These are phyloP conservation scores for Solanum hybrid DNA, from an alignment of 305 asterid species.

Conservation along the genomic window DNA sequence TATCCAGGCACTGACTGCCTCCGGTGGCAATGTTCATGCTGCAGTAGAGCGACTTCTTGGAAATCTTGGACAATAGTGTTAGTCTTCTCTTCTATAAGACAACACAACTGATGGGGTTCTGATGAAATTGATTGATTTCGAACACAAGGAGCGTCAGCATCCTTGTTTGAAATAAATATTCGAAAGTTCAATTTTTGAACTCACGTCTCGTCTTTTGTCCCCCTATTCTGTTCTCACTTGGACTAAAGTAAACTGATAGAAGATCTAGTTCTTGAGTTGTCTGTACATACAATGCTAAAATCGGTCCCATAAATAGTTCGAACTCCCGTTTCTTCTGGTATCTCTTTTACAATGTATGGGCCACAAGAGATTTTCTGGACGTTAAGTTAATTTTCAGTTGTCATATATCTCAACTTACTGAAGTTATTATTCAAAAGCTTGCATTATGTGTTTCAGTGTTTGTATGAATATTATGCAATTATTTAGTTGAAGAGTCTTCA, in stretches of 20 bases:
- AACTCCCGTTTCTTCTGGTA: neutral
- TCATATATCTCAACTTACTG: neutral
- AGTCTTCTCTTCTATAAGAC: neutral
- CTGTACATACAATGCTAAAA: neutral
- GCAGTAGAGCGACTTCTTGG: slow-evolving; percentile 60
- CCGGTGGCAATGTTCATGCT: slow-evolving; percentile 54
- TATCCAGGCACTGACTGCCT: slow-evolving; percentile 40
- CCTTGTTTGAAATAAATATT: neutral
- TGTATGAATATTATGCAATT: neutral
- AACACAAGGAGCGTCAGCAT: neutral
- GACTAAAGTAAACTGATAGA: neutral
- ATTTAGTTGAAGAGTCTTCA: neutral
- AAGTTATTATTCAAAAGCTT: neutral
- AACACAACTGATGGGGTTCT: neutral
- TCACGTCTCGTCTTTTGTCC: neutral
- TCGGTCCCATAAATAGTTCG: neutral
- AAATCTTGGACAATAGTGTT: slow-evolving; percentile 11
- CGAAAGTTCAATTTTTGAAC: neutral
- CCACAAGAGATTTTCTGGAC: neutral
- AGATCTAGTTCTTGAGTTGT: neutral
- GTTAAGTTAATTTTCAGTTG: neutral
- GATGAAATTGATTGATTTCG: neutral
- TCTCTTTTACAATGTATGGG: neutral
- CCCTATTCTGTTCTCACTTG: neutral
- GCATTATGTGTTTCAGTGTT: neutral